Evolutionary conservation across 345 rosid genomes (phyloP).

Genomic region (Limnanthes douglasii): DNA sequence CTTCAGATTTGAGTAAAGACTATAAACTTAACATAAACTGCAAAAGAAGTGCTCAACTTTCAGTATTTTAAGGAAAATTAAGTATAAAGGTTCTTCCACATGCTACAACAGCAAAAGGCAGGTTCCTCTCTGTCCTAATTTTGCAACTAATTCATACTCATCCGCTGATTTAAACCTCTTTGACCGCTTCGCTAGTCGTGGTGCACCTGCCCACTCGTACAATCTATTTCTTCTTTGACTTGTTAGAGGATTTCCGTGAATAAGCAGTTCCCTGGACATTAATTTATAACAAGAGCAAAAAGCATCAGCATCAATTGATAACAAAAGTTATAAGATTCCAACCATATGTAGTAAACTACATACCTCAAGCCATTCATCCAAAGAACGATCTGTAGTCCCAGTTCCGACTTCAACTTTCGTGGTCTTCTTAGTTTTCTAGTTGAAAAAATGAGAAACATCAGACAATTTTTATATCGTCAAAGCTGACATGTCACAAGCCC

Average conservation of each 20-base stretch:
- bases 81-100: too few species aligned
- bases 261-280: slow-evolving; percentile 58
- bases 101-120: too few species aligned
- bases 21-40: too few species aligned
- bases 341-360: slow-evolving; percentile 3
- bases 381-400: slow-evolving; percentile 40
- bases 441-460: slow-evolving; percentile 4
- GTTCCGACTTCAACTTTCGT: slow-evolving; percentile 91
- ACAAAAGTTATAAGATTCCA: neutral
- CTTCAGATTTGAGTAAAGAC: too few species aligned
- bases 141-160: too few species aligned
- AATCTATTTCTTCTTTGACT: slow-evolving; percentile 84
- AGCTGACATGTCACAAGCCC: neutral
- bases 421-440: slow-evolving; percentile 64
- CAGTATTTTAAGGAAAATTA: too few species aligned
- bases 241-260: slow-evolving; percentile 31
- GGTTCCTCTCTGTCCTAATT: too few species aligned
- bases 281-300: neutral
- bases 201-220: too few species aligned
- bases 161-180: too few species aligned
- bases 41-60: too few species aligned
- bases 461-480: neutral
- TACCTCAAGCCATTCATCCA: slow-evolving; percentile 98
- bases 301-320: neutral
- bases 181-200: too few species aligned